Evolutionary conservation across 257 asterid species (phyloP).

Genomic region (Leptodermis oblonga): DNA sequence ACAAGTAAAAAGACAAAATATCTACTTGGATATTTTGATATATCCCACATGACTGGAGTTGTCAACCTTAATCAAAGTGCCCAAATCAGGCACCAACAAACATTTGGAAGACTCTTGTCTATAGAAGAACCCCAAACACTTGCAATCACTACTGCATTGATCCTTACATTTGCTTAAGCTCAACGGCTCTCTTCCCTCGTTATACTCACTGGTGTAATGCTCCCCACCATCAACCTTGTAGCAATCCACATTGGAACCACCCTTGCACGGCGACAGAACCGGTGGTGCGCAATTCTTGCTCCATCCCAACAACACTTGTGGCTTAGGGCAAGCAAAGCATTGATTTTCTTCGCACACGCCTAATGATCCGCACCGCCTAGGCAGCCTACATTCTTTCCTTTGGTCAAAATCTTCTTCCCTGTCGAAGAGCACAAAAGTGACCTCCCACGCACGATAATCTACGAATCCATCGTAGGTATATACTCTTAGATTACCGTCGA

Average conservation of each 20-base stretch:
- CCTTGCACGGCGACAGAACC: slow-evolving; percentile 28
- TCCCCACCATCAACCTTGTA: slow-evolving; percentile 34
- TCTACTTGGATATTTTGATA: slow-evolving; percentile 29
- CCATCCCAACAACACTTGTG: slow-evolving; percentile 43
- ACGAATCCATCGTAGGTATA: slow-evolving; percentile 35
- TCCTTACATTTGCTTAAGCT: slow-evolving; percentile 25
- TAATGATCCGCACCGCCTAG: slow-evolving; percentile 38
- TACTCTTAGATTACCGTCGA: slow-evolving; percentile 42
- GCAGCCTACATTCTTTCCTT: slow-evolving; percentile 24
- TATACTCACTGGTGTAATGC: slow-evolving; percentile 32
- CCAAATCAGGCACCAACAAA: slow-evolving; percentile 32
- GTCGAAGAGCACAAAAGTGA: slow-evolving; percentile 21
- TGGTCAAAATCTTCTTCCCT: slow-evolving; percentile 14
- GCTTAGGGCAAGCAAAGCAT: slow-evolving; percentile 45
- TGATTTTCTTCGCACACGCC: slow-evolving; percentile 39
- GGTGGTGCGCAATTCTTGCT: slow-evolving; percentile 36
- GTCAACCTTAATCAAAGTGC: slow-evolving; percentile 21
- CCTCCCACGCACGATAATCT: slow-evolving; percentile 41
- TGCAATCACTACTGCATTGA: slow-evolving; percentile 31
- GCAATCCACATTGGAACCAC: slow-evolving; percentile 23
- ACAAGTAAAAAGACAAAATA: too few species aligned
- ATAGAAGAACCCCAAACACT: slow-evolving; percentile 37
- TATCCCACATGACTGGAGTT: slow-evolving; percentile 26
- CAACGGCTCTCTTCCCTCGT: slow-evolving; percentile 35
- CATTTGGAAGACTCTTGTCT: slow-evolving; percentile 29